A percentile compares a stretch with the other conserved stretches of the same genome.
phyloP scores from a whole-genome alignment of 768 basidiomycete genomes.

The Tulasnella sp. region DNA sequence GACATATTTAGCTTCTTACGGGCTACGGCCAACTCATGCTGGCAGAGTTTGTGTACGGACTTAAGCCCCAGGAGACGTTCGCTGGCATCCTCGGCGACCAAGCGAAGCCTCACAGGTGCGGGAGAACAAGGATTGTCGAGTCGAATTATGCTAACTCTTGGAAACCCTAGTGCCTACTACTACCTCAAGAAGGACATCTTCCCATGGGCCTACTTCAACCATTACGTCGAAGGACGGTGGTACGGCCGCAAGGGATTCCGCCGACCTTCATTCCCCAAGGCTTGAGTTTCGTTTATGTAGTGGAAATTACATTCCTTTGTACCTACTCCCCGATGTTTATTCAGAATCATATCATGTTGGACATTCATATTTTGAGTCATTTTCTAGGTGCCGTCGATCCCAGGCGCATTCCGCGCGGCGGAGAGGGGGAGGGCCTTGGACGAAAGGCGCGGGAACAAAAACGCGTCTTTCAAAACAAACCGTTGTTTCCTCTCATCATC shows the following conservation, averaged over 20 bases:
- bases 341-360: background rate
- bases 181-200: constrained; percentile 81
- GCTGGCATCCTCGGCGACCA: constrained; percentile 60
- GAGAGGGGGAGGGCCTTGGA: too few relatives aligned
- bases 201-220: constrained; percentile 74
- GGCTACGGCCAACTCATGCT: constrained; percentile 73
- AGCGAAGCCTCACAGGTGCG: constrained; percentile 64
- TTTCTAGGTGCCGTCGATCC: background rate
- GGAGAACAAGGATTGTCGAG: background rate
- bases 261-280: constrained; percentile 41
- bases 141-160: background rate
- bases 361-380: background rate
- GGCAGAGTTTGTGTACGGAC: constrained; percentile 91
- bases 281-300: background rate
- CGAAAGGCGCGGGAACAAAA: constrained; percentile 1
- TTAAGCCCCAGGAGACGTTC: constrained; percentile 85
- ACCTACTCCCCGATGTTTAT: background rate
- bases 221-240: constrained; percentile 53
- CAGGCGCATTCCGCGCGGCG: background rate
- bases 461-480: constrained; percentile 15
- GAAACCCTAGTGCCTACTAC: constrained; percentile 67
- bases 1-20: constrained; percentile 57
- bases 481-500: background rate
- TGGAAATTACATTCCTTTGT: background rate
- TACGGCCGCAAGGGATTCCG: constrained; percentile 47